Conservation (phyloP, 345 rosid species). For the Dimocarpus longan region DNA sequence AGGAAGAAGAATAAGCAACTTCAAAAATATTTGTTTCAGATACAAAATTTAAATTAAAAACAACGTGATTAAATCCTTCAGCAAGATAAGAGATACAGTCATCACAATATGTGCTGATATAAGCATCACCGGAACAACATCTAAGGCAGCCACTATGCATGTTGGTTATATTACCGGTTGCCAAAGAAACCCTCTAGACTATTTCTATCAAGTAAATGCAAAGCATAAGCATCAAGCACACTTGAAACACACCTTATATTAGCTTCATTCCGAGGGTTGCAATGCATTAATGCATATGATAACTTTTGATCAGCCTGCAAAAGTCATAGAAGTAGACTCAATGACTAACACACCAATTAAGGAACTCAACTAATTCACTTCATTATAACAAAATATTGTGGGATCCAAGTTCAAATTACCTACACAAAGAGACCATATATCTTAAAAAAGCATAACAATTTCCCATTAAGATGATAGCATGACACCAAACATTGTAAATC, state of each 20-base stretch:
- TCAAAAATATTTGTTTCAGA: not conserved
- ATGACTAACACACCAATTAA: slow-evolving; percentile 7
- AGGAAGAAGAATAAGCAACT: not conserved
- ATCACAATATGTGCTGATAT: not conserved
- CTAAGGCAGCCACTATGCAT: not conserved
- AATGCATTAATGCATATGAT: slow-evolving; percentile 80
- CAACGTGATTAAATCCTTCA: not conserved
- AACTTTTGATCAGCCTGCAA: slow-evolving; percentile 92
- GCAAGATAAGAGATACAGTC: not conserved
- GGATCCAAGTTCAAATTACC: not conserved
- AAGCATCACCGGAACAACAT: not conserved
- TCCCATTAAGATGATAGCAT: not conserved
- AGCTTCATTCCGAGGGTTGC: slow-evolving; percentile 65
- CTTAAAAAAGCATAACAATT: not conserved
- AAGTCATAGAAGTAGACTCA: slow-evolving; percentile 14
- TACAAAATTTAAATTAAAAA: not conserved
- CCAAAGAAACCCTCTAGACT: slow-evolving; percentile 4
- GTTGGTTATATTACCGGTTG: not conserved
- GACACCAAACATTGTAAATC: slow-evolving; percentile 4
- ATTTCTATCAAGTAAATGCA: slow-evolving; percentile 16
- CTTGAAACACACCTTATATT: slow-evolving; percentile 72
- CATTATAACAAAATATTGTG: not conserved
- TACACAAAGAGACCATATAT: not conserved
- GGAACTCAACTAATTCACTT: not conserved
- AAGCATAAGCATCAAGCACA: slow-evolving; percentile 27